Percentiles rank a stretch among this genome's conserved stretches.
phyloP scores from a whole-genome alignment of 106 monocot species.

The Hemerocallis citrina region DNA sequence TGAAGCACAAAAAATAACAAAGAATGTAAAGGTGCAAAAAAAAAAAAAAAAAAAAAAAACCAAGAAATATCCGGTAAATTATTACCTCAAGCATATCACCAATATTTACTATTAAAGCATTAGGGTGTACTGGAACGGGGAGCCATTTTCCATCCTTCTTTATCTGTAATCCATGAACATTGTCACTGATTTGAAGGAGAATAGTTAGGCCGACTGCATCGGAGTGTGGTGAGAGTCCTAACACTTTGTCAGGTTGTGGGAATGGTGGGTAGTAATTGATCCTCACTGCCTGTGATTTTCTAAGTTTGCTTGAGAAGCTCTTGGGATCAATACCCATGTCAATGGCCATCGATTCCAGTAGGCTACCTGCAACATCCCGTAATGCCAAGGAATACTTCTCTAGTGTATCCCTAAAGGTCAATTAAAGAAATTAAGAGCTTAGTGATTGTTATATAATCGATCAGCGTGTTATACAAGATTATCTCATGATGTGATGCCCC shows the following conservation, averaged over 20 bases:
- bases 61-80: too few species aligned
- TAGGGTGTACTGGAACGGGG: conserved; percentile 13
- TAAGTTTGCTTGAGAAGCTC: conserved; percentile 2
- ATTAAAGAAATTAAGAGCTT: too few species aligned
- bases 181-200: conserved; percentile 35
- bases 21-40: too few species aligned
- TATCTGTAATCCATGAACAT: conserved; percentile 47
- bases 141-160: conserved; percentile 34
- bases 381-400: conserved; percentile 23
- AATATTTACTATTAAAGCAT: conserved; percentile 39
- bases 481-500: too few species aligned
- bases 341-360: conserved; percentile 19
- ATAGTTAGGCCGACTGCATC: conserved; percentile 28
- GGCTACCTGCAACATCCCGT: not conserved
- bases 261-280: conserved; percentile 60
- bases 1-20: too few species aligned
- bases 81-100: conserved; percentile 50
- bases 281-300: conserved; percentile 24
- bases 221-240: conserved; percentile 45
- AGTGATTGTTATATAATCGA: too few species aligned
- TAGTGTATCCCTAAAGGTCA: conserved; percentile 24
- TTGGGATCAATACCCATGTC: conserved; percentile 21
- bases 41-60: too few species aligned
- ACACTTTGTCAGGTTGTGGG: conserved; percentile 19
- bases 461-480: too few species aligned